Conservation (phyloP, 2,329 filamentous ascomycete genomes). For the Chrysosporium keratinophilum region DNA sequence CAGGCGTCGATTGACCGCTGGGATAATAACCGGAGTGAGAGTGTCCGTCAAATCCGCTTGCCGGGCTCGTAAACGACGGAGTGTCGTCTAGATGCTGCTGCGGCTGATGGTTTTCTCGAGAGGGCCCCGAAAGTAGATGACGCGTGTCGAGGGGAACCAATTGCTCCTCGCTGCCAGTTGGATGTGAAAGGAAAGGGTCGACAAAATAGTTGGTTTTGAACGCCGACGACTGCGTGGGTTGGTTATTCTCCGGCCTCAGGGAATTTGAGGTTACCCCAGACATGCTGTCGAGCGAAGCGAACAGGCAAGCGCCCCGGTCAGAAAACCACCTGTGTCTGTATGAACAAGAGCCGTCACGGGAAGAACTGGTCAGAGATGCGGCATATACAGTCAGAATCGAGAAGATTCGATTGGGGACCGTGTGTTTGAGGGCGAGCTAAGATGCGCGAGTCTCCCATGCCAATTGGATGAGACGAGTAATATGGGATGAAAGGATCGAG, state of each 20-base stretch:
- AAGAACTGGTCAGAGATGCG: background rate
- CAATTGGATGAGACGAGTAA: background rate
- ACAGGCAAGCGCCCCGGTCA: no score
- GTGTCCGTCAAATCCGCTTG: conserved; percentile 3
- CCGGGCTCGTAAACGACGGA: conserved; percentile 1
- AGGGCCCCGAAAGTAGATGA: conserved; percentile 18
- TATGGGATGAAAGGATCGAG: background rate
- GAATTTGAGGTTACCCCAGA: background rate
- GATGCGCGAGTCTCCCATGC: background rate
- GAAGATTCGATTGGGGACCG: background rate
- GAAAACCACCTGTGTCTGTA: background rate
- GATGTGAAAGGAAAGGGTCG: conserved; percentile 23
- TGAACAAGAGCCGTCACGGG: background rate
- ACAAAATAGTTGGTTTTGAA: conserved; percentile 10
- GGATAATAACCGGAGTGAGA: conserved; percentile 13
- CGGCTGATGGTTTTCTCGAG: background rate
- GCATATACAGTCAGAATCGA: background rate
- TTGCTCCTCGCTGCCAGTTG: conserved; percentile 31
- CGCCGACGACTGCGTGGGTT: background rate
- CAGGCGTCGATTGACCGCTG: conserved; percentile 12
- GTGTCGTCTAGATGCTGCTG: conserved; percentile 3
- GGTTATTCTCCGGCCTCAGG: background rate
- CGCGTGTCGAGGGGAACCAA: conserved; percentile 23
- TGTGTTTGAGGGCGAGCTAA: background rate
- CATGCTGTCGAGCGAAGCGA: background rate